These are phyloP conservation scores for Globisporangium megalacanthum DNA, from an alignment of 352 stramenopile species.

Conservation along the genomic window DNA sequence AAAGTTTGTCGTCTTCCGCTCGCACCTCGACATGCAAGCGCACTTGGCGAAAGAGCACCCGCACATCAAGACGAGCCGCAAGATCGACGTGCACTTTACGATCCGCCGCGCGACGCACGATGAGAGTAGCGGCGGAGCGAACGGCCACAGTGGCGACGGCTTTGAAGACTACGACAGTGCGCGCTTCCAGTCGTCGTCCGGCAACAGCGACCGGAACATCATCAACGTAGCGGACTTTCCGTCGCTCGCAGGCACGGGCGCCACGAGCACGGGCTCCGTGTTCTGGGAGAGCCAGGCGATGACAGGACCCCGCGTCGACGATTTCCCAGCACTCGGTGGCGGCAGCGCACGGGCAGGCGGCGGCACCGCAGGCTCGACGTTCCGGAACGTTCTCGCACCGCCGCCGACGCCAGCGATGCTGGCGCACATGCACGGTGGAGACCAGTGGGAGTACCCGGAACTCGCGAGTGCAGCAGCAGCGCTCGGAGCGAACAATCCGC, in stretches of 20 bases:
- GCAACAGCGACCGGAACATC: constrained; percentile 26
- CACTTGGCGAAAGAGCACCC: constrained; percentile 82
- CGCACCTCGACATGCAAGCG: constrained; percentile 79
- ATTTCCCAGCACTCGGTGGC: constrained; percentile 58
- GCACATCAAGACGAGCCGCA: constrained; percentile 77
- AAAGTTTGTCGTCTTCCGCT: constrained; percentile 90
- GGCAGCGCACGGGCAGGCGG: constrained; percentile 13
- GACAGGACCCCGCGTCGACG: constrained; percentile 42
- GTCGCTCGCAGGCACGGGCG: constrained; percentile 42
- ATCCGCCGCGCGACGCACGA: constrained; percentile 52
- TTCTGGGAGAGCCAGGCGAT: constrained; percentile 66
- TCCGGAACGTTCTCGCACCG: constrained; percentile 67
- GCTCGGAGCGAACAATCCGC: constrained; percentile 74
- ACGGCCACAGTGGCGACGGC: constrained; percentile 2
- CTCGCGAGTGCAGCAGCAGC: constrained; percentile 55
- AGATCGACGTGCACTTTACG: constrained; percentile 86
- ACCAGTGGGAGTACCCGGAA: constrained; percentile 72
- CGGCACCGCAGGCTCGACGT: constrained; percentile 20
- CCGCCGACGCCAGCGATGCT: constrained; percentile 64
- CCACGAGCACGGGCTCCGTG: constrained; percentile 21
- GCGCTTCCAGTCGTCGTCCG: constrained; percentile 25
- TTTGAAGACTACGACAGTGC: constrained; percentile 38
- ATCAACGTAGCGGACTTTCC: constrained; percentile 87
- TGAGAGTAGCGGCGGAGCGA: constrained; percentile 9
- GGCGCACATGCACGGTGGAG: constrained; percentile 57